Evolutionary conservation across 176 grass and related monocot genomes (phyloP), one percentile per base, ranked within the genome.

Genomic region (Chrysopogon serrulatus): DNA sequence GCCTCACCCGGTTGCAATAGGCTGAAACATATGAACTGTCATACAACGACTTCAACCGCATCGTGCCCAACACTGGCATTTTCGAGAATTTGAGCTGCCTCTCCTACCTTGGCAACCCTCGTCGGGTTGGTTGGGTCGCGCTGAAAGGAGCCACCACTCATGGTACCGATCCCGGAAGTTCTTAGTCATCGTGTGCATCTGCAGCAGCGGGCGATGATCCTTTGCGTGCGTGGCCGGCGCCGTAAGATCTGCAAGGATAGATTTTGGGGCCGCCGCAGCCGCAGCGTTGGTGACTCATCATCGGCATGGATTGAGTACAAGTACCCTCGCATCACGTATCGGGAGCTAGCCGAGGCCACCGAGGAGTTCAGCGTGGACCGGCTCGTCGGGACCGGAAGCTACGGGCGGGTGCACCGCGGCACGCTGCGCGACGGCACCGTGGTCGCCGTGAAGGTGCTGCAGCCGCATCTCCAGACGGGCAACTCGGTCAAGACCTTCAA

Each of bases 401-500:
- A 90, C 54, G 95, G 92, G 10, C 84, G 75, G 1, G 95, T 98
- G 56, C 95, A 95, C 73, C 88, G 81, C 2, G 95, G 90, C 31
- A 88, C 82, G n/a, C 60, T 98, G 65, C 85, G 66, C 43, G 95
- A 98, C 63, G 86, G 90, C 42, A 79, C 86, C 47, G 69, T 90
- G 41, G 92, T 95, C 17, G 95, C 95, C 47, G 88, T 98, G 53
- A 98, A 98, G 81, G 95, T 98, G 73, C 83, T 98, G 68, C 91
- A 93, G 79, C 84, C n/a, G n/a, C n/a, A n/a, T n/a, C n/a, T 98
- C 13, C 95, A 91, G 84, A 48, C 90, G 5, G 79, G 92, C 16
- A 98, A 98, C 73, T 95, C 95, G 1, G 91, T 88, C 12, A 98
- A 87, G 88, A 95, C 88, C 76, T 98, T 98, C 78, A 91, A 78